Conservation (phyloP, 352 stramenopile genomes). For the Globisporangium cederbergense region DNA sequence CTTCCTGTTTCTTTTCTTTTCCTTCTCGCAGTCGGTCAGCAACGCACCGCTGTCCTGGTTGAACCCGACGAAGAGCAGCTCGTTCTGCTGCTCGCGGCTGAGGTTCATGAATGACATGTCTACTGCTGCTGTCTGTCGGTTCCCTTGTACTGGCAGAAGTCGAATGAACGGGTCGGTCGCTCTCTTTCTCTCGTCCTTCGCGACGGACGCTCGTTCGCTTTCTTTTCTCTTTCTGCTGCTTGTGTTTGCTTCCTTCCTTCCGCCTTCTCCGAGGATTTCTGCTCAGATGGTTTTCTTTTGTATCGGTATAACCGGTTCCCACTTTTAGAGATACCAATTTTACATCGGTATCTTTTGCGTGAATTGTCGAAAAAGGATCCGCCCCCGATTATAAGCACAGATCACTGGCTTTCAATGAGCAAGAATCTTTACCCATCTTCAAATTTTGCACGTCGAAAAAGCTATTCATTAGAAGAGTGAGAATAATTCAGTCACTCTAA, state of each 20-base stretch:
- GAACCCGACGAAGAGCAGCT: conserved; percentile 94
- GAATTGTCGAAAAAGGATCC: too few relatives aligned
- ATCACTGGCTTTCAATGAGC: too few relatives aligned
- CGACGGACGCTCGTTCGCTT: neutral
- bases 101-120: conserved; percentile 79
- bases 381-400: too few relatives aligned
- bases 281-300: neutral
- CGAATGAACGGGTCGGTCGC: too few relatives aligned
- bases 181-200: neutral
- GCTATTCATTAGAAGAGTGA: too few relatives aligned
- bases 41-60: conserved; percentile 91
- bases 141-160: neutral
- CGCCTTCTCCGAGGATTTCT: conserved; percentile 4
- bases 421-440: too few relatives aligned
- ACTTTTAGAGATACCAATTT: too few relatives aligned
- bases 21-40: neutral
- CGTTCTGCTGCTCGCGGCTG: conserved; percentile 87
- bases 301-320: neutral
- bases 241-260: neutral
- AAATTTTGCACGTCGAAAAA: too few relatives aligned
- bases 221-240: neutral
- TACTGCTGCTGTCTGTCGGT: conserved; percentile 2
- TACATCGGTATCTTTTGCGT: too few relatives aligned
- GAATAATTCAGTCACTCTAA: too few relatives aligned
- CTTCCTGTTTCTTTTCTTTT: neutral